Conservation (phyloP, 2,329 filamentous ascomycete genomes). For the Chaetomium sp. region DNA sequence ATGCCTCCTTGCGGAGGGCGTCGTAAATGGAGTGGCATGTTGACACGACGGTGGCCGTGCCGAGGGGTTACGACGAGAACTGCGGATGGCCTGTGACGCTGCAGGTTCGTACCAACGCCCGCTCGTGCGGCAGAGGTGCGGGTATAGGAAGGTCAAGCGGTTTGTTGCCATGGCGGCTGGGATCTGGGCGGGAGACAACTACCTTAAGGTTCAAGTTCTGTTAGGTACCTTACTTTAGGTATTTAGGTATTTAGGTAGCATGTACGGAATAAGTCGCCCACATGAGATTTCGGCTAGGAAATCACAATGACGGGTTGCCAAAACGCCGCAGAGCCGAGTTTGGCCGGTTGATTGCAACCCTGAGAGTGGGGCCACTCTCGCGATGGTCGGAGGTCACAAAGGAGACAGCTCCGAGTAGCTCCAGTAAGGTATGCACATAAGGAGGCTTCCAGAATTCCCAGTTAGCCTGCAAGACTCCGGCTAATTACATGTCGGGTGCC, state of each 20-base stretch:
- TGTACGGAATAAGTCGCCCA: no score
- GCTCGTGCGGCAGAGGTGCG: conserved; percentile 60
- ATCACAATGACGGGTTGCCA: conserved; percentile 16
- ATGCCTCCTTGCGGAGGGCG: conserved; percentile 43
- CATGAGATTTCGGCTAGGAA: conserved; percentile 17
- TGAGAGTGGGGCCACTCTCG: not conserved
- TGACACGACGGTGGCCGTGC: conserved; percentile 31
- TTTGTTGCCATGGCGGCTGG: conserved; percentile 60
- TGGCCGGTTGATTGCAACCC: not conserved
- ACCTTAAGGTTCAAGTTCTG: not conserved
- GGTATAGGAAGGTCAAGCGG: conserved; percentile 69
- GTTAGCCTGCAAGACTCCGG: not conserved
- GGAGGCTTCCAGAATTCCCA: no score
- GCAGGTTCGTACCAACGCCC: conserved; percentile 46
- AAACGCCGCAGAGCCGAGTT: conserved; percentile 5
- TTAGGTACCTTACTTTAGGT: conserved; percentile 12
- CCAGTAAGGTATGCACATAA: not conserved
- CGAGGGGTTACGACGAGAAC: conserved; percentile 27
- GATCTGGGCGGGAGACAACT: not conserved
- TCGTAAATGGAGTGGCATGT: conserved; percentile 43
- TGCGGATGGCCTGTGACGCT: conserved; percentile 40
- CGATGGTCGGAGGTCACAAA: not conserved
- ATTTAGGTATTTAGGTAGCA: no score
- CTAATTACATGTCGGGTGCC: conserved; percentile 17
- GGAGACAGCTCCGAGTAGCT: not conserved